Conservation (phyloP, 2,329 filamentous ascomycete genomes). For the Alternaria rosae region DNA sequence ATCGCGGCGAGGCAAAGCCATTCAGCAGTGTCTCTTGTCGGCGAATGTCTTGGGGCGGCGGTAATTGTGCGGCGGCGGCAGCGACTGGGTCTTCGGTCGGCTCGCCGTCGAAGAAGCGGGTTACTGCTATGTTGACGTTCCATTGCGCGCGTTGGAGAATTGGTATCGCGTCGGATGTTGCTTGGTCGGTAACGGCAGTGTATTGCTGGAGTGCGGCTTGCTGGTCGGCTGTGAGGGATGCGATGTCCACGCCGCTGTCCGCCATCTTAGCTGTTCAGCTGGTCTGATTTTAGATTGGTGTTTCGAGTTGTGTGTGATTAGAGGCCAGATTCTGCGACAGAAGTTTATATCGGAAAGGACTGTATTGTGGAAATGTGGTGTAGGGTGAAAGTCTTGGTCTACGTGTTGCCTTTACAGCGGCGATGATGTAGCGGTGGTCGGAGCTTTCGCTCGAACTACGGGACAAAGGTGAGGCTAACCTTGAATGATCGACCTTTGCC, state of each 20-base stretch:
- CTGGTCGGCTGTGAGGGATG: constrained; percentile 77
- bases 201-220: constrained; percentile 88
- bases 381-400: constrained; percentile 8
- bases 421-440: constrained; percentile 27
- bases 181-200: constrained; percentile 85
- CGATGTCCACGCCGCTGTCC: constrained; percentile 62
- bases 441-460: constrained; percentile 15
- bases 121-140: constrained; percentile 96
- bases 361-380: constrained; percentile 15
- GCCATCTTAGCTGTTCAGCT: constrained; percentile 40
- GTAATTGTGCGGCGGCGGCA: constrained; percentile 70
- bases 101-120: constrained; percentile 98
- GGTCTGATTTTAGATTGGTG: not conserved
- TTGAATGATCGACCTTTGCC: constrained; percentile 16
- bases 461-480: constrained; percentile 22
- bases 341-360: constrained; percentile 22
- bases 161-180: constrained; percentile 75
- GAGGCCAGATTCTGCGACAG: not conserved
- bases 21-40: constrained; percentile 75
- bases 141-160: constrained; percentile 87
- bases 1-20: constrained; percentile 50
- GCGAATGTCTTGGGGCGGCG: constrained; percentile 68
- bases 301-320: not conserved
- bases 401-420: constrained; percentile 21
- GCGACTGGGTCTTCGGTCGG: constrained; percentile 77